Conservation (phyloP, 2,329 filamentous ascomycete genomes). For the Monosporascus sp. region DNA sequence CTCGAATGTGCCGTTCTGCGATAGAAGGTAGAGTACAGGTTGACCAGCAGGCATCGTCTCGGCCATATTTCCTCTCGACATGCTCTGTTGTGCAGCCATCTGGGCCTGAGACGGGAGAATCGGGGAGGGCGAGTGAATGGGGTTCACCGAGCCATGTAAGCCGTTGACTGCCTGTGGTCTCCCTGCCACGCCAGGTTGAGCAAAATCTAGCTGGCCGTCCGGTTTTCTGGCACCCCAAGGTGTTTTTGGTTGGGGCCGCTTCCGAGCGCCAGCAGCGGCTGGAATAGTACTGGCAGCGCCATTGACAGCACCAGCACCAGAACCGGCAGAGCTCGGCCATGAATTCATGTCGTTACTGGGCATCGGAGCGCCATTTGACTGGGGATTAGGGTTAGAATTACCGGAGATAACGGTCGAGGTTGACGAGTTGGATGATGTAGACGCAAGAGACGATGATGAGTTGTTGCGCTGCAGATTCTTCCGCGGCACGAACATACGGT, state of each 20-base stretch:
- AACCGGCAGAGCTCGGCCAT: conserved; percentile 36
- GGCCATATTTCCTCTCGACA: conserved; percentile 57
- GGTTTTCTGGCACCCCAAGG: conserved; percentile 46
- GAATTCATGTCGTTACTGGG: conserved; percentile 45
- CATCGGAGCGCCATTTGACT: conserved; percentile 53
- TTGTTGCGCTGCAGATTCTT: conserved; percentile 83
- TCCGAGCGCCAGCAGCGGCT: conserved; percentile 38
- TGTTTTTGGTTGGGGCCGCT: conserved; percentile 46
- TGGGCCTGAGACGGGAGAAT: conserved; percentile 33
- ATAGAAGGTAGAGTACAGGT: conserved; percentile 79
- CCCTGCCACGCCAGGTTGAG: conserved; percentile 30
- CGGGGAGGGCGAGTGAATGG: conserved; percentile 34
- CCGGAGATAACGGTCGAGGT: conserved; percentile 52
- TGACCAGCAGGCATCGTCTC: conserved; percentile 62
- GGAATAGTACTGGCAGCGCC: not conserved
- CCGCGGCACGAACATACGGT: conserved; percentile 84
- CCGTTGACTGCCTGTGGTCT: conserved; percentile 34
- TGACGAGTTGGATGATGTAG: conserved; percentile 54
- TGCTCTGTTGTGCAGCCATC: conserved; percentile 37
- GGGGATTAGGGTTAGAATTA: conserved; percentile 48
- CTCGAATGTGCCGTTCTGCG: conserved; percentile 94
- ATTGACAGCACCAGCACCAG: not conserved
- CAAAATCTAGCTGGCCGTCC: conserved; percentile 44
- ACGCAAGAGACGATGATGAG: conserved; percentile 83
- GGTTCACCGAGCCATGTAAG: conserved; percentile 35